Conservation (phyloP, 768 basidiomycete species). For the Phylloporus arenicola region DNA sequence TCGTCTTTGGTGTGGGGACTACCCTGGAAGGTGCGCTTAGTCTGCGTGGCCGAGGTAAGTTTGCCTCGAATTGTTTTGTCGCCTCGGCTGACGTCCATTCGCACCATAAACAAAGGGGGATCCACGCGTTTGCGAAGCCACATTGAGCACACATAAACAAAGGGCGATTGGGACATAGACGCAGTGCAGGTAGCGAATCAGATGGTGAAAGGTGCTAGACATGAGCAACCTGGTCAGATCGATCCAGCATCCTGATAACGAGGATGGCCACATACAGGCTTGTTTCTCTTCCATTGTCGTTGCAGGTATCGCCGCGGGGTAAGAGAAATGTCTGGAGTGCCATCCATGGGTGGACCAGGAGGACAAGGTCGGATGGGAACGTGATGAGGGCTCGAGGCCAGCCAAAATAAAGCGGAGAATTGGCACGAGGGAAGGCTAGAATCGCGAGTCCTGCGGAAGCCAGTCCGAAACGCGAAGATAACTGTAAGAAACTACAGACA, state of each 20-base stretch:
- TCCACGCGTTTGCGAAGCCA: slow-evolving; percentile 43
- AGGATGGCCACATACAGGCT: slow-evolving; percentile 29
- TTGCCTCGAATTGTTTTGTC: slow-evolving; percentile 35
- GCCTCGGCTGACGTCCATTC: slow-evolving; percentile 42
- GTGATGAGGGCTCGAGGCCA: slow-evolving; percentile 3
- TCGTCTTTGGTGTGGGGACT: slow-evolving; percentile 10
- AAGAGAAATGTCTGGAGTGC: slow-evolving; percentile 16
- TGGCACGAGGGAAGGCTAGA: slow-evolving; percentile 28
- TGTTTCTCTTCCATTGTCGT: slow-evolving; percentile 40
- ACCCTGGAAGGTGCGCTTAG: slow-evolving; percentile 25
- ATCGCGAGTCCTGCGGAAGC: slow-evolving; percentile 20
- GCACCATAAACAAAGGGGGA: slow-evolving; percentile 50
- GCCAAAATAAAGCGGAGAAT: slow-evolving; percentile 21
- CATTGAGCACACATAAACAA: slow-evolving; percentile 44
- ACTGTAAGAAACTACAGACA: slow-evolving; percentile 7
- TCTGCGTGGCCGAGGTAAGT: slow-evolving; percentile 33
- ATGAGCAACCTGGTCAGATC: slow-evolving; percentile 9
- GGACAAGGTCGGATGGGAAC: slow-evolving; percentile 5
- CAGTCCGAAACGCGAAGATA: slow-evolving; percentile 26
- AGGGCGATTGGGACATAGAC: slow-evolving; percentile 38
- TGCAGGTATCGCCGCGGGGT: slow-evolving; percentile 33
- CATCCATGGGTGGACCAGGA: slow-evolving; percentile 11
- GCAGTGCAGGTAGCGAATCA: slow-evolving; percentile 43
- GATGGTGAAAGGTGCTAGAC: slow-evolving; percentile 40
- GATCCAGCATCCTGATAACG: slow-evolving; percentile 12